Evolutionary conservation across 176 grass and related monocot genomes (phyloP).

Genomic region (Oryza brachyantha): DNA sequence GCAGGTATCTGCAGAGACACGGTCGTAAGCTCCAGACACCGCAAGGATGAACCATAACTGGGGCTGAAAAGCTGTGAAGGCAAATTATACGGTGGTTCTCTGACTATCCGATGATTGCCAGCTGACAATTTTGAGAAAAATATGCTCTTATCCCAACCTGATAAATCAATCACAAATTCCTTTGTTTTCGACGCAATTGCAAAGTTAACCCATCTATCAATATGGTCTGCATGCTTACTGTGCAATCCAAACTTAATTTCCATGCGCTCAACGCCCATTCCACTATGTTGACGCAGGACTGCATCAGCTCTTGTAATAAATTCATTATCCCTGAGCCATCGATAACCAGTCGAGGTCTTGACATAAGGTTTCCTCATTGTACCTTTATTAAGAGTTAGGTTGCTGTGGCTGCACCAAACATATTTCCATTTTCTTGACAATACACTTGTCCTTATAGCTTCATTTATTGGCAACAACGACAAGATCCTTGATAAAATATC

Average conservation of each 20-base stretch:
- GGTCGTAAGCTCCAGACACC: not conserved
- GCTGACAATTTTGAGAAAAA: not conserved
- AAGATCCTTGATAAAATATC: not conserved
- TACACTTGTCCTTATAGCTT: not conserved
- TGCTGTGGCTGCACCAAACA: not conserved
- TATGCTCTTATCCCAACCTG: not conserved
- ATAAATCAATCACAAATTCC: not conserved
- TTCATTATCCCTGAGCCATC: not conserved
- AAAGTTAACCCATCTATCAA: slow-evolving; percentile 15
- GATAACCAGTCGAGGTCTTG: not conserved
- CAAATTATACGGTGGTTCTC: not conserved
- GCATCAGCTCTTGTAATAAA: not conserved
- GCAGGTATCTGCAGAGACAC: not conserved
- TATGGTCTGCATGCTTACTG: not conserved
- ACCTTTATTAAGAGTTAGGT: not conserved
- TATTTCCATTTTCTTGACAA: slow-evolving; percentile 15
- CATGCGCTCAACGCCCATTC: not conserved
- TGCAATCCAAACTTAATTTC: not conserved
- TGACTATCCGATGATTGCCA: too few species aligned
- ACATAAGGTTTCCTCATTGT: not conserved
- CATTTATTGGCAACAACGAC: not conserved
- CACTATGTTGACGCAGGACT: not conserved
- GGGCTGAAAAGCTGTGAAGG: not conserved
- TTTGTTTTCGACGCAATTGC: not conserved
- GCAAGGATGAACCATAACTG: not conserved